Base-by-base conservation (phyloP, 1,284 basidiomycete species). In the Amylostereum chailletii region DNA sequence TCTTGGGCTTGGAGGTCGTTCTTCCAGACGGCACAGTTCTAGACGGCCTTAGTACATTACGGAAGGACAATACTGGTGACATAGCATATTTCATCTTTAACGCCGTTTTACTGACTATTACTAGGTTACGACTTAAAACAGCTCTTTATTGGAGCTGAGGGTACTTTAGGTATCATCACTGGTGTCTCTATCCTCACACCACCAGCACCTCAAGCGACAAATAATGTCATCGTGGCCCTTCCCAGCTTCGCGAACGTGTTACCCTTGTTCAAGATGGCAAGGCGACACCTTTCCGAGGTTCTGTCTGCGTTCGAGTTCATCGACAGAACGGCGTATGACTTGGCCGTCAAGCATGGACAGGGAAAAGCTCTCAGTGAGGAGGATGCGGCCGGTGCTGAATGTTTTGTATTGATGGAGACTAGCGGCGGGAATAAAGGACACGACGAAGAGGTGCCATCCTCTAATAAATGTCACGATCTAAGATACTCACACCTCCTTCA, bases 71-170 rank as follows among this genome's bases (percentile, higher is more conserved):
- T 66, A 99, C 96, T 2, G 94, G 93, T 87, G 51, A 53, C 75
- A 61, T 7, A 32, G 49, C 10, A n/a, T 45, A 27, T 36, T 31
- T 5, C 42, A 34, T 33, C n/a, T 39, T 50, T 47, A 47, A 11
- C 34, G 3, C 11, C 3, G 19, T 37, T n/a, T 43, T 39, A 39
- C 48, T 45, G 11, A 36, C 30, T n/a, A 2, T 40, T 42, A 46
- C 30, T 56, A 93, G 93, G 95, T n/a, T 95, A 97, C 63, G 96
- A 99, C 65, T 75, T 99, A 46, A 99, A 99, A 68, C 96, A 99
- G 65, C 79, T 99, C 5, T 99, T 99, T 68, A 97, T 99, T 59
- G 96, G 96, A 26, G 87, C 90, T 7, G 96, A 99, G 66, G 96
- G 96, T 48, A 95, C 94, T 0, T 83, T 99, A 33, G 95, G 96